Evolutionary conservation across 2,329 filamentous ascomycete genomes (phyloP), one percentile per base, ranked within the genome.

Genomic region (Talaromyces islandicus): DNA sequence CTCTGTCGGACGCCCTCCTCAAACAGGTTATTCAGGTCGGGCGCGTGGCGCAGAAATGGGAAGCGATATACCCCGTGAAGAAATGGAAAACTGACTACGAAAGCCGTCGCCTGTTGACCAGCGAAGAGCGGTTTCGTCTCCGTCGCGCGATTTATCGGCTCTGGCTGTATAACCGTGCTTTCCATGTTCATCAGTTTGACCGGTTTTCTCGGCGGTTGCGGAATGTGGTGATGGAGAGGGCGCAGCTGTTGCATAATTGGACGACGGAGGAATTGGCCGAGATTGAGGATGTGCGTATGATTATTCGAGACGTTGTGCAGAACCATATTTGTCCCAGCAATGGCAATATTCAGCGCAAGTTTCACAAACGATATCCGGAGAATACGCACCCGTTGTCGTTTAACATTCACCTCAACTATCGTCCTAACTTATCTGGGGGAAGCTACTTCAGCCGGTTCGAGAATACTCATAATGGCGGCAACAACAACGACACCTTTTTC

Each of bases 291-390:
- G 73, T 85, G 27, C 80, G 84, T 51, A 65, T 73, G 30, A 72
- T 86, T n/a, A 76, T 87, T 17, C 75, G 79, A 48, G 82, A 85
- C 58, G 75, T 85, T 3, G 71, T 87, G 4, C 78, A 81, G 62
- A 79, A 77, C 66, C 83, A 85, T 61, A 77, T 87, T 59, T 87
- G 85, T 68, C 85, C 85, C 0, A 85, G 81, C 61, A 86, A 87
- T 66, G 83, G 83, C 59, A 81, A 81, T 48, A 83, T 86, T 32
- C 76, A 82, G 51, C 81, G 81, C 61, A 84, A 84, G 65, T 85
- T 85, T 70, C 80, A 78, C 48, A 84, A 84, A 62, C 79, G 83
- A 11, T 81, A 78, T 60, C 81, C 82, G 0, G 79, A 83, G 12
- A 73, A 70, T 59, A 76, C 76, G 35, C 75, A 80, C 27, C 77